Conservation (phyloP, 805 yeast genomes). For the Candida patagonica region DNA sequence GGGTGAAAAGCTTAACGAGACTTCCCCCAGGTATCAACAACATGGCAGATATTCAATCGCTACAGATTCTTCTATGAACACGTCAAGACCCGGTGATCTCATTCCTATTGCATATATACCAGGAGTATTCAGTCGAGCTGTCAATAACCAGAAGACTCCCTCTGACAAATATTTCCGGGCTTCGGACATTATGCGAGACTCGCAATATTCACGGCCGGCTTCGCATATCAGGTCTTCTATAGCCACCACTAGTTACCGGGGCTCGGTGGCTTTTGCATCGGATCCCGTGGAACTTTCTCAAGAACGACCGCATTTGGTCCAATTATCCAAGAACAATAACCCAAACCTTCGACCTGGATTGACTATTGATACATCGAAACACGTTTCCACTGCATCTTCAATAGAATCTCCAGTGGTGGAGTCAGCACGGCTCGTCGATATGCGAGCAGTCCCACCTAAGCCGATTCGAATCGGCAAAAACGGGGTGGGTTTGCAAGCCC, state of each 20-base stretch:
- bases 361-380: constrained; percentile 1
- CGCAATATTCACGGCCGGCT: constrained; percentile 16
- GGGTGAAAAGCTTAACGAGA: not conserved
- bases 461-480: constrained; percentile 27
- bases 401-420: constrained; percentile 30
- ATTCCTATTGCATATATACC: constrained; percentile 91
- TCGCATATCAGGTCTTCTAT: constrained; percentile 28
- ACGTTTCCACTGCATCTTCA: constrained; percentile 35
- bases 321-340: constrained; percentile 2
- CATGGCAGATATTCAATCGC: constrained; percentile 7
- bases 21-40: constrained; percentile 1
- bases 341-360: not conserved
- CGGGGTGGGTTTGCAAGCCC: constrained; percentile 17
- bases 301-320: constrained; percentile 63
- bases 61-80: constrained; percentile 22
- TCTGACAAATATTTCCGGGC: constrained; percentile 21
- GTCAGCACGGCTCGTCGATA: constrained; percentile 11
- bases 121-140: constrained; percentile 49
- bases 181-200: constrained; percentile 19
- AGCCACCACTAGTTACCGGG: constrained; percentile 32
- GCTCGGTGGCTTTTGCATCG: constrained; percentile 37
- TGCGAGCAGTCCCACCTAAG: constrained; percentile 18
- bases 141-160: constrained; percentile 12
- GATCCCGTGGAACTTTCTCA: constrained; percentile 50
- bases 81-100: constrained; percentile 56